phyloP scores from a whole-genome alignment of 768 basidiomycete genomes.

The Clitopilus passeckerianus region DNA sequence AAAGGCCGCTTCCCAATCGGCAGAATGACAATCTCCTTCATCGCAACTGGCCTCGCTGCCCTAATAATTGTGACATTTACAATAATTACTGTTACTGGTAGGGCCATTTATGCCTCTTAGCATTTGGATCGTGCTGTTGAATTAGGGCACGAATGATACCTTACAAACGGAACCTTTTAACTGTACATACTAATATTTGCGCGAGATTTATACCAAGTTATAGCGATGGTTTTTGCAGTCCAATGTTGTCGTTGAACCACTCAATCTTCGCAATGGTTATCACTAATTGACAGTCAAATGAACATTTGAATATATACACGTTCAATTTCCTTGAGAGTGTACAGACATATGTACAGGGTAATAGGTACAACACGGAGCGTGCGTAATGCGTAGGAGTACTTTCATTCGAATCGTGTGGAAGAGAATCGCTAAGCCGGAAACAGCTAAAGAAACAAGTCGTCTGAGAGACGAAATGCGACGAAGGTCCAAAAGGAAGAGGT shows the following conservation, averaged over 20 bases:
- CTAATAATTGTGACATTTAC: conserved; percentile 13
- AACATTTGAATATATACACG: too few species aligned
- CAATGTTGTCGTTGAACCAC: too few species aligned
- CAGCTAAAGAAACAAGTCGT: neutral
- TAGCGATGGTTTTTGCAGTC: too few species aligned
- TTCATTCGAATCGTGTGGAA: neutral
- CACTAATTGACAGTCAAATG: too few species aligned
- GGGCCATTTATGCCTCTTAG: neutral
- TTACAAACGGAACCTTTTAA: too few species aligned
- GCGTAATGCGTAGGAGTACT: neutral
- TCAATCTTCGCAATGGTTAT: too few species aligned
- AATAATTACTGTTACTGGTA: conserved; percentile 7
- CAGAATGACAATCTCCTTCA: conserved; percentile 31
- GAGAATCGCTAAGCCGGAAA: too few species aligned
- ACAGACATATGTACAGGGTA: neutral
- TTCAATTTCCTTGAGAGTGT: neutral
- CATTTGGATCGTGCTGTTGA: neutral
- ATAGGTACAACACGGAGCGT: neutral
- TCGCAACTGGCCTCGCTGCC: conserved; percentile 20
- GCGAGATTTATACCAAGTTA: too few species aligned
- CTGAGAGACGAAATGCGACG: neutral
- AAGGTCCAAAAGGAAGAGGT: neutral
- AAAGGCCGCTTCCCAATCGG: conserved; percentile 52
- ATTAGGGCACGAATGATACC: neutral
- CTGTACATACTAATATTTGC: too few species aligned